Evolutionary conservation across 768 basidiomycete genomes (phyloP), one percentile per base, ranked within the genome.

Genomic region (Phlebiopsis gigantea): DNA sequence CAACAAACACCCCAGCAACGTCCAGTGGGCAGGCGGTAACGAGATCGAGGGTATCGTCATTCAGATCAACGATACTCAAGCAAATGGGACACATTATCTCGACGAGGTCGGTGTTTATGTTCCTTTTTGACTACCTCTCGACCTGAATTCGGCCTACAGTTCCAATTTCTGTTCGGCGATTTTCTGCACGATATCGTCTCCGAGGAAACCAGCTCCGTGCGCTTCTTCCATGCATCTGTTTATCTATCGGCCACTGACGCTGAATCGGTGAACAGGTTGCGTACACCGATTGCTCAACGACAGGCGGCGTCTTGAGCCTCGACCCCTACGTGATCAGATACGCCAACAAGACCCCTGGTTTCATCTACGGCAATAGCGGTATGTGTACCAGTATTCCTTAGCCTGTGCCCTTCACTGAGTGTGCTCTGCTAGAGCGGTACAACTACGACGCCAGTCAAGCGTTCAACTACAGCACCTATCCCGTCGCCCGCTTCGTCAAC

Each of bases 271-370:
- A 12, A 2, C 49, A 81, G 79, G 76, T 84, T 3, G 71, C 81
- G 8, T 84, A 83, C 57, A 83, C 81, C 0, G 81, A 80, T 61
- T 83, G 81, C 57, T 83, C 81, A 0, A 83, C 81, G 4, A 84
- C 81, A 0, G 71, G 72, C 14, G 82, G 82, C 9, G 77, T 82
- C 15, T 66, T 84, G n/a, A 80, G 76, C 56, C 68, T 83, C 14
- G 77, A 83, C 49, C 82, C 82, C 6, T 81, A 82, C 52, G 67
- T 77, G 6, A 62, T 81, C 21, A 68, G 82, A 44, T 77, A 81
- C 57, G 68, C 67, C 26, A 83, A 83, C 57, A 76, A 71, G 12
- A 82, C 80, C 2, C 62, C 66, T 3, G 81, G 81, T 2, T 70
- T 75, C 29, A 81, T 83, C 29, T 84, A 83, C 53, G 81, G 82